Conservation (phyloP, 345 rosid genomes). For the Eucalyptus melliodora region DNA sequence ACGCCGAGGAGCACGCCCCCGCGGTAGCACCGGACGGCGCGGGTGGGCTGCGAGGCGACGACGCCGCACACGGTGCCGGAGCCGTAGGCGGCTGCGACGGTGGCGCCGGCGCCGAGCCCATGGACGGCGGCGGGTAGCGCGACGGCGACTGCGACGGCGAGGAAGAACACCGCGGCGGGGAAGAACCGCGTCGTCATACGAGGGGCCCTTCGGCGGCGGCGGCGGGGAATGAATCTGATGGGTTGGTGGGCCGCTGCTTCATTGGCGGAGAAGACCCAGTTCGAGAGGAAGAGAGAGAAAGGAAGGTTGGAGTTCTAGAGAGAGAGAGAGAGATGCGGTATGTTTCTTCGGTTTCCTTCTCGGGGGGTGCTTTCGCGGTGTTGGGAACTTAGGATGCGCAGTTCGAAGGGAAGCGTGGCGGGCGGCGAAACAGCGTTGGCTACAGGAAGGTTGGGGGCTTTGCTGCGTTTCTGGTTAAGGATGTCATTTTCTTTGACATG, state of each 20-base stretch:
- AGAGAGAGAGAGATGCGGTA: neutral
- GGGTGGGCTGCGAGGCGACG: constrained; percentile 23
- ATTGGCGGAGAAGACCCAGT: constrained; percentile 4
- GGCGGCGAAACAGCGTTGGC: neutral
- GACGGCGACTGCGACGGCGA: neutral
- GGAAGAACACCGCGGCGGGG: neutral
- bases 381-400: neutral
- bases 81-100: constrained; percentile 49
- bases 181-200: constrained; percentile 32
- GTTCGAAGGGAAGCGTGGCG: neutral
- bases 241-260: constrained; percentile 18
- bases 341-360: neutral
- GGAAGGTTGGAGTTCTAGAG: neutral
- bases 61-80: constrained; percentile 57
- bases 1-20: constrained; percentile 3
- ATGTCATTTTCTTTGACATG: neutral
- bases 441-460: neutral
- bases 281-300: neutral
- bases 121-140: neutral
- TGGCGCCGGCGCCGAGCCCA: constrained; percentile 54
- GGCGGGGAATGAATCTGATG: constrained; percentile 3
- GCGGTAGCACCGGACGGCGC: constrained; percentile 31
- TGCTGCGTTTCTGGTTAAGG: neutral
- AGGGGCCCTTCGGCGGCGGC: neutral
- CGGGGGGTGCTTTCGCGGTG: no score